These are phyloP conservation scores for Radiomyces spectabilis DNA, from an alignment of 192 early-diverging fungal genomes.

Conservation along the genomic window DNA sequence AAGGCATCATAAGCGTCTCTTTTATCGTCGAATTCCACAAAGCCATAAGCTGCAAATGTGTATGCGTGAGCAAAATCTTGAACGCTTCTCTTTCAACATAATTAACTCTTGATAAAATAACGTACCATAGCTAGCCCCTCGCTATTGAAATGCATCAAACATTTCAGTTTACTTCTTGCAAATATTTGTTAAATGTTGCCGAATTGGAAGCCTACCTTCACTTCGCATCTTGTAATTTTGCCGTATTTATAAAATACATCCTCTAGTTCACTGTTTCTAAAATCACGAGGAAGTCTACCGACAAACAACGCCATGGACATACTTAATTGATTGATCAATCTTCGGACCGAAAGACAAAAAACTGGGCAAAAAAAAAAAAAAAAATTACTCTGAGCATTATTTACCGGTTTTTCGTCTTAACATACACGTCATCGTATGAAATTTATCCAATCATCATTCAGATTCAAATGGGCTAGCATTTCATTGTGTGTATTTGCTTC, in stretches of 20 bases:
- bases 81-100: slow-evolving; percentile 34
- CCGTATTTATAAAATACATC: slow-evolving; percentile 44
- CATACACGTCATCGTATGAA: too few species aligned
- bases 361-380: too few species aligned
- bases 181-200: background rate
- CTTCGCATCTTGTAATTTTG: slow-evolving; percentile 27
- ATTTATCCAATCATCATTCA: too few species aligned
- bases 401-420: too few species aligned
- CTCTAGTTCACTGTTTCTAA: slow-evolving; percentile 30
- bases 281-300: slow-evolving; percentile 8
- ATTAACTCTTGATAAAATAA: background rate
- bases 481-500: too few species aligned
- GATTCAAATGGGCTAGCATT: too few species aligned
- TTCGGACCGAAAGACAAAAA: too few species aligned
- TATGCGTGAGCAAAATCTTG: background rate
- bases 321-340: too few species aligned
- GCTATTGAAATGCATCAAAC: background rate
- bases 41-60: slow-evolving; percentile 38
- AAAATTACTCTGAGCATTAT: too few species aligned
- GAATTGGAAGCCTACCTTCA: too few species aligned
- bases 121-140: slow-evolving; percentile 13
- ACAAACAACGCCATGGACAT: slow-evolving; percentile 19
- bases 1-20: slow-evolving; percentile 37
- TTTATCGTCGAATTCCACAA: slow-evolving; percentile 41
- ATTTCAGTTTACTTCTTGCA: background rate